phyloP scores from a whole-genome alignment of 2,329 filamentous ascomycete genomes.

The Diaporthe sp. region DNA sequence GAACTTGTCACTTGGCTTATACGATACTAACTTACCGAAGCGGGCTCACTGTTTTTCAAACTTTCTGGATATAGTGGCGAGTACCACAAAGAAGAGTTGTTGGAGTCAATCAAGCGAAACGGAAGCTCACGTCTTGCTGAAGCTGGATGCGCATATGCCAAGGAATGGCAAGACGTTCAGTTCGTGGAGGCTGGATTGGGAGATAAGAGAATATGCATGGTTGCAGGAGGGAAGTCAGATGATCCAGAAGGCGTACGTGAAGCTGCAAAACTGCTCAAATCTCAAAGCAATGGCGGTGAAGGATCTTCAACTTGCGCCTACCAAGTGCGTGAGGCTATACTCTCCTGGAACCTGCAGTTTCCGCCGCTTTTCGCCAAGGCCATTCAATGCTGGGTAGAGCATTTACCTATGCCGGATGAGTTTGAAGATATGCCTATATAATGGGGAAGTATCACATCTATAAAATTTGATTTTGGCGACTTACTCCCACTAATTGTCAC shows the following conservation, averaged over 20 bases:
- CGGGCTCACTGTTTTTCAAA: constrained; percentile 40
- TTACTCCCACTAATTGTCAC: background rate
- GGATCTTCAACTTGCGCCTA: constrained; percentile 41
- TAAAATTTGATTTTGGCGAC: too few species aligned
- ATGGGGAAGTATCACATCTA: background rate
- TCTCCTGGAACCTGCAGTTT: constrained; percentile 56
- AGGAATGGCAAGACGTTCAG: constrained; percentile 44
- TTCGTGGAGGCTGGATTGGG: constrained; percentile 41
- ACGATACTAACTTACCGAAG: constrained; percentile 2
- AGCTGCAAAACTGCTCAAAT: constrained; percentile 44
- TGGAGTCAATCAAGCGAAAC: constrained; percentile 52
- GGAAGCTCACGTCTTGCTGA: constrained; percentile 41
- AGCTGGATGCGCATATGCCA: constrained; percentile 40
- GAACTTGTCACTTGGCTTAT: background rate
- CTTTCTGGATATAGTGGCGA: constrained; percentile 42
- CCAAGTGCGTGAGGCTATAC: constrained; percentile 51
- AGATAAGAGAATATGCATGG: constrained; percentile 42
- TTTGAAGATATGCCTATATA: constrained; percentile 39
- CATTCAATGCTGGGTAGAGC: constrained; percentile 51
- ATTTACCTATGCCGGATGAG: constrained; percentile 38
- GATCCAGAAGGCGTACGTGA: constrained; percentile 41
- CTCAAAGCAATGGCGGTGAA: constrained; percentile 46
- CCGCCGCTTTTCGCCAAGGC: constrained; percentile 53
- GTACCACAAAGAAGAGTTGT: constrained; percentile 46
- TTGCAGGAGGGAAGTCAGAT: constrained; percentile 51